phyloP scores from a whole-genome alignment of 2,329 filamentous ascomycete species.

The Paecilomyces formosus region DNA sequence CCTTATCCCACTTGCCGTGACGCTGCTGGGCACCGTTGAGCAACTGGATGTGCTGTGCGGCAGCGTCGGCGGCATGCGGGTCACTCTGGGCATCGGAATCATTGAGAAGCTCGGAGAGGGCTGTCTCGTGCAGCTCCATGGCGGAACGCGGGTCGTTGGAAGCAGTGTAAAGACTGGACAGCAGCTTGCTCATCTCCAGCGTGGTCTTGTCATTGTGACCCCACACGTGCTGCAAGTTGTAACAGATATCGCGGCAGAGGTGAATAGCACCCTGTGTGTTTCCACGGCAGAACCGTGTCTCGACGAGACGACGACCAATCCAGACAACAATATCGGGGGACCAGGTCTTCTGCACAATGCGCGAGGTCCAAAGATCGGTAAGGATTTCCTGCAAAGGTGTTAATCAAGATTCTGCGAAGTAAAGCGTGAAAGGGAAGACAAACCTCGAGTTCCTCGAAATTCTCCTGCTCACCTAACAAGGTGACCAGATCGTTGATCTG shows the following conservation, averaged over 20 bases:
- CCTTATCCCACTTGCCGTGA: not conserved
- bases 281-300: conserved; percentile 44
- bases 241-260: conserved; percentile 48
- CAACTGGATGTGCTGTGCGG: not conserved
- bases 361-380: conserved; percentile 39
- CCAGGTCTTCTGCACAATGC: conserved; percentile 40
- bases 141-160: conserved; percentile 23
- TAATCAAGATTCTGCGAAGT: not conserved
- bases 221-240: conserved; percentile 49
- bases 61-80: conserved; percentile 13
- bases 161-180: conserved; percentile 44
- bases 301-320: conserved; percentile 47
- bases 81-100: conserved; percentile 15
- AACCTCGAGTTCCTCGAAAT: conserved; percentile 30
- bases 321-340: conserved; percentile 40
- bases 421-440: not conserved
- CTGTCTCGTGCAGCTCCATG: conserved; percentile 21
- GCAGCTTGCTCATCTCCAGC: conserved; percentile 43
- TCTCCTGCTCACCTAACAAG: conserved; percentile 29
- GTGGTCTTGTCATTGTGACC: conserved; percentile 42
- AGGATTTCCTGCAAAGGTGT: conserved; percentile 24
- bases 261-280: conserved; percentile 37
- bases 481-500: conserved; percentile 31
- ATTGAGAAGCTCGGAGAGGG: conserved; percentile 20
- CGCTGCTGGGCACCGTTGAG: not conserved